Conservation (phyloP, 768 basidiomycete genomes). For the Rubroboletus satanas region DNA sequence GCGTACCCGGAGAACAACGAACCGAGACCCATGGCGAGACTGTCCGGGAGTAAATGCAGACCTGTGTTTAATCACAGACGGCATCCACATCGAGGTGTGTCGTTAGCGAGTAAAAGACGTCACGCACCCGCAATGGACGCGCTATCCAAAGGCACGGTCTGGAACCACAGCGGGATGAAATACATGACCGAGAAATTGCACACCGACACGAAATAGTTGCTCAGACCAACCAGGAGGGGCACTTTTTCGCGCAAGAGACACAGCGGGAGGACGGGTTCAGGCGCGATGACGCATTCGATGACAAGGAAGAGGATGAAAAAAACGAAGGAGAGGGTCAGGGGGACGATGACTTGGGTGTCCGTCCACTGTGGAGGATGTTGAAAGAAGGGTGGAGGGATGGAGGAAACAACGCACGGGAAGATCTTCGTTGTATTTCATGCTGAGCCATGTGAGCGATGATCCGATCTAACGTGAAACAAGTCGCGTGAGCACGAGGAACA, state of each 20-base stretch:
- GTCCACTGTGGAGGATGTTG: conserved; percentile 44
- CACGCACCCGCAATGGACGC: conserved; percentile 58
- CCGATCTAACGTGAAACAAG: conserved; percentile 38
- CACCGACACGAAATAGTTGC: conserved; percentile 67
- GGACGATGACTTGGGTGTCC: conserved; percentile 46
- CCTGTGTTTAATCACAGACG: conserved; percentile 20
- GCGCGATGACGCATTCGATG: conserved; percentile 56
- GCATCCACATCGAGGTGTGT: too few species aligned
- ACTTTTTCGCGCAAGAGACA: conserved; percentile 61
- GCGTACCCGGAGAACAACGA: conserved; percentile 47
- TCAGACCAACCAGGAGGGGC: conserved; percentile 64
- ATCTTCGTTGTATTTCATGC: conserved; percentile 64
- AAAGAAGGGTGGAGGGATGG: not conserved
- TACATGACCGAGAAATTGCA: conserved; percentile 77
- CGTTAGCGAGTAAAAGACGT: not conserved
- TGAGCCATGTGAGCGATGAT: conserved; percentile 68
- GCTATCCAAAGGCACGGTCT: conserved; percentile 66
- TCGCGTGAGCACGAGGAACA: not conserved
- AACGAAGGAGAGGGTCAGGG: conserved; percentile 40
- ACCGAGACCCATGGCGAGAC: conserved; percentile 46
- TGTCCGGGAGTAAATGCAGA: conserved; percentile 49
- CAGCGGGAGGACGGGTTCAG: conserved; percentile 69
- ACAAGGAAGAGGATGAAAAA: conserved; percentile 53
- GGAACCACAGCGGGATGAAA: conserved; percentile 80
- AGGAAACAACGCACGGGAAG: conserved; percentile 41